These are phyloP conservation scores for Phytophthora pisi DNA, from an alignment of 352 stramenopile species.

Conservation along the genomic window DNA sequence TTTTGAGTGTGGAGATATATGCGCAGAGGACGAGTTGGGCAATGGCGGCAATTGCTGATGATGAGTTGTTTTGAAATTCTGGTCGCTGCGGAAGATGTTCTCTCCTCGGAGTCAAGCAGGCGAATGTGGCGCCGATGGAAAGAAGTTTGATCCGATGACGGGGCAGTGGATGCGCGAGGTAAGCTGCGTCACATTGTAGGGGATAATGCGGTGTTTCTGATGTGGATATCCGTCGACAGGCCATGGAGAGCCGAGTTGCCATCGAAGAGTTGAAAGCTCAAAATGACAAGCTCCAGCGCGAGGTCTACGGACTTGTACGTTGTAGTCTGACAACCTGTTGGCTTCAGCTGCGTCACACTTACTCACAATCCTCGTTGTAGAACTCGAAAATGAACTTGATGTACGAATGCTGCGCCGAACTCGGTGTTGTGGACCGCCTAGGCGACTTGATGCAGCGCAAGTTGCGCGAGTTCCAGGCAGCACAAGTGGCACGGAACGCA, in stretches of 20 bases:
- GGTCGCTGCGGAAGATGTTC: slow-evolving; percentile 33
- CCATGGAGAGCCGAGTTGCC: slow-evolving; percentile 50
- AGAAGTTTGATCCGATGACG: slow-evolving; percentile 54
- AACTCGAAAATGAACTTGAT: slow-evolving; percentile 67
- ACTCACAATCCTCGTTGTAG: slow-evolving; percentile 24
- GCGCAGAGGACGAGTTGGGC: slow-evolving; percentile 25
- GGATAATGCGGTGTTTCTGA: slow-evolving; percentile 6
- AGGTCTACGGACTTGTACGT: slow-evolving; percentile 59
- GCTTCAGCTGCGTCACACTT: no score
- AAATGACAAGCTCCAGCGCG: slow-evolving; percentile 67
- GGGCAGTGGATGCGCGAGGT: slow-evolving; percentile 79
- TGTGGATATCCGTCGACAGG: slow-evolving; percentile 29
- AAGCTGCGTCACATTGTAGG: background rate
- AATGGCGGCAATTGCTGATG: background rate
- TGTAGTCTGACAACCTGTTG: background rate
- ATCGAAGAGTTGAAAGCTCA: slow-evolving; percentile 63
- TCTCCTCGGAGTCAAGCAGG: slow-evolving; percentile 37
- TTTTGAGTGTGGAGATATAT: slow-evolving; percentile 22
- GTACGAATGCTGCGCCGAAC: slow-evolving; percentile 61
- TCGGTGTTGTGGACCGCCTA: slow-evolving; percentile 57
- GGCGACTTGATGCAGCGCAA: slow-evolving; percentile 73
- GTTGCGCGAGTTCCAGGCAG: slow-evolving; percentile 50
- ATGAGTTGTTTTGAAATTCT: slow-evolving; percentile 31
- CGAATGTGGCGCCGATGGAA: slow-evolving; percentile 32
- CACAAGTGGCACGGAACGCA: slow-evolving; percentile 45